Percentiles rank a stretch among this genome's conserved stretches.
Evolutionary conservation across 495 filamentous ascomycete genomes (phyloP).

Genomic region (Podospora comata): DNA sequence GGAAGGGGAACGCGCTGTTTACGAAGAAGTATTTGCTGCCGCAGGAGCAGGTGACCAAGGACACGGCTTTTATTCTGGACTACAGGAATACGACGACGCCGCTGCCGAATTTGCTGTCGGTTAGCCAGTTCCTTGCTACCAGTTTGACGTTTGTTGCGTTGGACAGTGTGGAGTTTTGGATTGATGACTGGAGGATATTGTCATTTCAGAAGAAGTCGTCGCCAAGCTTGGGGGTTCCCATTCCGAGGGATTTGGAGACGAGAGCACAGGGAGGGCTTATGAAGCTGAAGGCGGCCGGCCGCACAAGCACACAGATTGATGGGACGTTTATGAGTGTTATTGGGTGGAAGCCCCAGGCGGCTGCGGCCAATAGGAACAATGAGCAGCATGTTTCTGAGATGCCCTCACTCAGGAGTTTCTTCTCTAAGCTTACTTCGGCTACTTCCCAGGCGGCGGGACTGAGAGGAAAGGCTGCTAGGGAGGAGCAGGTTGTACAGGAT

Average conservation of each 20-base stretch:
- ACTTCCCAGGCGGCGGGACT: constrained; percentile 37
- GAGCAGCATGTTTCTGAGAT: constrained; percentile 43
- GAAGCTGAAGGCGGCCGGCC: constrained; percentile 69
- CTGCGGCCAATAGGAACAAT: constrained; percentile 34
- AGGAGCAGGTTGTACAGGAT: constrained; percentile 54
- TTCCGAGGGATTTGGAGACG: constrained; percentile 77
- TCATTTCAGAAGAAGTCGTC: constrained; percentile 78
- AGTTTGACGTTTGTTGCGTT: constrained; percentile 95
- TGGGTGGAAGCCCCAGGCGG: constrained; percentile 67
- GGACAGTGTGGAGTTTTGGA: constrained; percentile 79
- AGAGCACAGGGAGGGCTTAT: constrained; percentile 80
- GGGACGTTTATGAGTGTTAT: constrained; percentile 86
- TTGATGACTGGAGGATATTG: constrained; percentile 82
- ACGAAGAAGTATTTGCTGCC: constrained; percentile 75
- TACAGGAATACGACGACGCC: constrained; percentile 84
- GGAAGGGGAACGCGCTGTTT: constrained; percentile 93
- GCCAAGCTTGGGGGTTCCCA: constrained; percentile 63
- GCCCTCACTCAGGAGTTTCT: constrained; percentile 70
- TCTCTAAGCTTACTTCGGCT: constrained; percentile 62
- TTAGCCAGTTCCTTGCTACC: constrained; percentile 88
- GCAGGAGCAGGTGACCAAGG: constrained; percentile 54
- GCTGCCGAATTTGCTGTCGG: constrained; percentile 74
- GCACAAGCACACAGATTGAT: constrained; percentile 84
- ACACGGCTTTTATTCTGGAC: constrained; percentile 89
- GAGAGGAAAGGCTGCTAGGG: constrained; percentile 47